Conservation (phyloP, 1,284 basidiomycete species). For the Moesziomyces aphidis region DNA sequence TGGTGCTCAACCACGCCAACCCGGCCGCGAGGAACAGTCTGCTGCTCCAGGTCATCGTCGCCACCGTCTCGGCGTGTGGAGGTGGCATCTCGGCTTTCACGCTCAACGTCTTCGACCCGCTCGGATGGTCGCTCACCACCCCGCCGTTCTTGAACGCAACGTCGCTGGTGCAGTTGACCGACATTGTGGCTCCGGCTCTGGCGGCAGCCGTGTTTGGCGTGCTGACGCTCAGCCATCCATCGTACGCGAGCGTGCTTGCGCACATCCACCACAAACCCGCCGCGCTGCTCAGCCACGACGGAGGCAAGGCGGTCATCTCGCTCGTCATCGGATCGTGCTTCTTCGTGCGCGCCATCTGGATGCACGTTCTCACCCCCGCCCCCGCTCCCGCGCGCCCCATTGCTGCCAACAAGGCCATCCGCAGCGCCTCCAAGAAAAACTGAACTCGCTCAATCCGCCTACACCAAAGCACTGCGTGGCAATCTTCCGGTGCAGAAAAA, state of each 20-base stretch:
- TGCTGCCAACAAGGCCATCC: conserved; percentile 20
- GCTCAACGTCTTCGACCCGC: conserved; percentile 52
- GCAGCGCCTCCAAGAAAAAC: conserved; percentile 17
- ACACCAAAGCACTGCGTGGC: background rate
- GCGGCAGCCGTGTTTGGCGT: conserved; percentile 45
- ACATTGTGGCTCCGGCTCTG: conserved; percentile 50
- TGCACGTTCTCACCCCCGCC: conserved; percentile 37
- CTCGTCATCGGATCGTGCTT: conserved; percentile 55
- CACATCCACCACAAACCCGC: conserved; percentile 8
- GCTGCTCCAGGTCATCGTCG: conserved; percentile 50
- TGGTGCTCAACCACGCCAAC: conserved; percentile 44
- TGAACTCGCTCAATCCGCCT: background rate
- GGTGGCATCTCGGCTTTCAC: conserved; percentile 58
- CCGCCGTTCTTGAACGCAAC: conserved; percentile 51
- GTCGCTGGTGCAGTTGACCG: conserved; percentile 43
- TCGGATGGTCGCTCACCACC: conserved; percentile 51
- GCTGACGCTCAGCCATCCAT: conserved; percentile 40
- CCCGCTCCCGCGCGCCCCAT: conserved; percentile 11
- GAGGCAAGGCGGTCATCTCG: conserved; percentile 47
- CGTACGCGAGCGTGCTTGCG: conserved; percentile 19
- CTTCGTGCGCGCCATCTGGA: conserved; percentile 36
- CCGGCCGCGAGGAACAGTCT: conserved; percentile 26
- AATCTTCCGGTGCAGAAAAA: background rate
- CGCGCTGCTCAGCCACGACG: conserved; percentile 31
- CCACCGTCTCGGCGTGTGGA: conserved; percentile 54